Percentiles rank a stretch among this genome's conserved stretches.
Conservation (phyloP, 106 monocot genomes). For the Dioscorea dumetorum region DNA sequence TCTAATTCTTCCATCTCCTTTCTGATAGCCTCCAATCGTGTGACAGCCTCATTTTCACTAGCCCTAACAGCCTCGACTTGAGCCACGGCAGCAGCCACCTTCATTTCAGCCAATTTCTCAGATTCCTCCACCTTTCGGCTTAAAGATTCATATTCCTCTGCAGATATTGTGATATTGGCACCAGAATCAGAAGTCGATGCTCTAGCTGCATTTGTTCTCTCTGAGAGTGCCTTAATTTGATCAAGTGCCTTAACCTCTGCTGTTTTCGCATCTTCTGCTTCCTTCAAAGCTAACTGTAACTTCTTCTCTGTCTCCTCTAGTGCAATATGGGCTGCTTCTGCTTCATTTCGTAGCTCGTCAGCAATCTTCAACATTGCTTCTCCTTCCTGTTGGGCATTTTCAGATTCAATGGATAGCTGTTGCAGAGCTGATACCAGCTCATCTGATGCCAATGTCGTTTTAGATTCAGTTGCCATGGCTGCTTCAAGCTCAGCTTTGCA, state of each 20-base stretch:
- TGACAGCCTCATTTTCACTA: constrained; percentile 27
- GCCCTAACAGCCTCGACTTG: constrained; percentile 35
- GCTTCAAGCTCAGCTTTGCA: constrained; percentile 26
- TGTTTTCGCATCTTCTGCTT: constrained; percentile 29
- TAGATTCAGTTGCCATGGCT: constrained; percentile 16
- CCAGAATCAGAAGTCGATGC: constrained; percentile 29
- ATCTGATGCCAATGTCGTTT: constrained; percentile 12
- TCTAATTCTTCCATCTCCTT: constrained; percentile 30
- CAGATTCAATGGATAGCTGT: constrained; percentile 27
- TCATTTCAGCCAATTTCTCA: constrained; percentile 30
- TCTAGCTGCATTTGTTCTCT: constrained; percentile 16
- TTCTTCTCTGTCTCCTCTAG: constrained; percentile 23
- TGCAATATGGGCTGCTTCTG: constrained; percentile 11
- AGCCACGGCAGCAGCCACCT: constrained; percentile 29
- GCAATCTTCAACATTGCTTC: constrained; percentile 25
- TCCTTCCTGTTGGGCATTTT: constrained; percentile 13
- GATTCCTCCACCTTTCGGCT: constrained; percentile 31
- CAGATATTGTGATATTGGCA: constrained; percentile 21
- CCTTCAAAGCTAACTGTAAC: constrained; percentile 14
- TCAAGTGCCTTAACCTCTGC: constrained; percentile 26
- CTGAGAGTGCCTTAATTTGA: constrained; percentile 23
- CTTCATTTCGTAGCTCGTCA: constrained; percentile 22
- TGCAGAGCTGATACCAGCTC: constrained; percentile 22
- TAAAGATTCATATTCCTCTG: constrained; percentile 23
- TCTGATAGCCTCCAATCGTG: constrained; percentile 13